Conservation (phyloP, 106 monocot genomes). For the Dendrobium nobile region DNA sequence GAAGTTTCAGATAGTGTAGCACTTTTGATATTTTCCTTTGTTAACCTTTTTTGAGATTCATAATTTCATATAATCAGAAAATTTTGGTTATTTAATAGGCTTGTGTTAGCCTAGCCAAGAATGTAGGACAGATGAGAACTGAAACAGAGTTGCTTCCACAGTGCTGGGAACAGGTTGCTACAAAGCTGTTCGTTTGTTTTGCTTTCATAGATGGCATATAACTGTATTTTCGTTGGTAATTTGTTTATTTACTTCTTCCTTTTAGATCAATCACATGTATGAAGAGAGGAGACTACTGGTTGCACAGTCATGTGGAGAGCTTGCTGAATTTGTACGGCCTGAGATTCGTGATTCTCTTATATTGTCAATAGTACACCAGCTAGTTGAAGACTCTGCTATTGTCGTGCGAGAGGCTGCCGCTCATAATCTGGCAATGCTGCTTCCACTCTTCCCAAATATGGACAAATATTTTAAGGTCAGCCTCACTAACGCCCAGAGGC, state of each 20-base stretch:
- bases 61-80: too few species aligned
- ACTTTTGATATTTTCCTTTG: background rate
- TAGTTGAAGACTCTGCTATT: conserved; percentile 89
- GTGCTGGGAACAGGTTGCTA: conserved; percentile 95
- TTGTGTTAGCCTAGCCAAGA: conserved; percentile 88
- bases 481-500: conserved; percentile 89
- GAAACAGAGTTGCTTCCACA: conserved; percentile 99
- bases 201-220: background rate
- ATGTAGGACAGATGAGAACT: conserved; percentile 97
- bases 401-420: conserved; percentile 93
- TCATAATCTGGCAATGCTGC: conserved; percentile 89
- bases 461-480: conserved; percentile 99
- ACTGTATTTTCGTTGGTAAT: background rate
- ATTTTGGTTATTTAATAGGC: conserved; percentile 39
- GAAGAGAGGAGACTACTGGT: conserved; percentile 95
- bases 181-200: background rate
- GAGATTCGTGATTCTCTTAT: conserved; percentile 99
- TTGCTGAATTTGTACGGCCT: conserved; percentile 87
- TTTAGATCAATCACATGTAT: conserved; percentile 88
- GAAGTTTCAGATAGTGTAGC: background rate
- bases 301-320: conserved; percentile 96
- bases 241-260: conserved; percentile 8
- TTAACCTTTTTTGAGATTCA: background rate
- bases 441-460: conserved; percentile 88
- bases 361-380: conserved; percentile 90